Evolutionary conservation across 2,329 filamentous ascomycete species (phyloP), one percentile per base, ranked within the genome.

Genomic region (Fusarium tuaranense): DNA sequence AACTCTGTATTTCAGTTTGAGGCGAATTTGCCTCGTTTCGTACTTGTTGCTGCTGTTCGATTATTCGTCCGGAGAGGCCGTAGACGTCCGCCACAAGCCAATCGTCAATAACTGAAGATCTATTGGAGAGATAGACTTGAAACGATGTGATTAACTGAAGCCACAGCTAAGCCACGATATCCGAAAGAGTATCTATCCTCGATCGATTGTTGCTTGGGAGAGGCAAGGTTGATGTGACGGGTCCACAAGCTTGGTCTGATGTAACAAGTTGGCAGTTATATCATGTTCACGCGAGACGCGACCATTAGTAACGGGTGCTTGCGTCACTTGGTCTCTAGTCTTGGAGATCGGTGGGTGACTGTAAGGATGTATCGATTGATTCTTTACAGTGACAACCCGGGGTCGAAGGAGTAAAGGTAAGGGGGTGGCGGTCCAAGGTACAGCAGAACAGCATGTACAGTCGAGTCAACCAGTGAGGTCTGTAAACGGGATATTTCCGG

Each of bases 251-350:
- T 25, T 27, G 14, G 41, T 9, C 30, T 58, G 48, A 36, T 38
- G 46, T 51, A 34, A 20, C 66, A 32, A 27, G 58, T 70, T 2
- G 6, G 9, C 38, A 32, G 16, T 25, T 69, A 66, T 72, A 70
- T 36, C 13, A 69, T 38, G 63, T 65, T 13, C 18, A 41, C 46
- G 13, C 48, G n/a, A 22, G 9, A 65, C 51, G 59, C 41, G 30
- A 30, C 53, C 53, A 67, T 55, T 22, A 20, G 22, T 22, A 65
- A 57, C 34, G 38, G 53, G 32, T 2, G 14, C 30, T 65, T 73
- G 63, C 72, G 72, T 74, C 72, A 74, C 69, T 64, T 27, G 32
- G 36, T 65, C 60, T 62, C 44, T 60, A 59, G 27, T 41, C 27
- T 55, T 66, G 25, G 32, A 27, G 34, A 16, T 27, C 46, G 2